These are phyloP conservation scores for Saccharum spontaneum DNA, from an alignment of 176 grass and related monocot species.

Conservation along the genomic window DNA sequence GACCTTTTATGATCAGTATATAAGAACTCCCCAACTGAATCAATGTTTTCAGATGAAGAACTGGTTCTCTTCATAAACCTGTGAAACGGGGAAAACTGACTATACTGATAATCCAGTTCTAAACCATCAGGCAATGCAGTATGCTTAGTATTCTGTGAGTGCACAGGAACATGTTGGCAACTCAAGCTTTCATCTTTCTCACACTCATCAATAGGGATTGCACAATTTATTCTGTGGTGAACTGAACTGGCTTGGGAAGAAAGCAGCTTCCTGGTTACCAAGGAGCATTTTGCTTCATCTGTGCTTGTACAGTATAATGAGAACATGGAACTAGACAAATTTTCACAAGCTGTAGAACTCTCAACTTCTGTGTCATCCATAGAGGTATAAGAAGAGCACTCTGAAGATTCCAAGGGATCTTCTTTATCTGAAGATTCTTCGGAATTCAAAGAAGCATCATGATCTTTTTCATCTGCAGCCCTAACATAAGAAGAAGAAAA, in stretches of 20 bases:
- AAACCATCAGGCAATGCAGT: conserved; percentile 31
- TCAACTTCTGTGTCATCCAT: conserved; percentile 58
- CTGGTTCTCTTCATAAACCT: conserved; percentile 43
- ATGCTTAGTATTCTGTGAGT: conserved; percentile 32
- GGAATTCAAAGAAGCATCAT: conserved; percentile 55
- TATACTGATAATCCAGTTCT: conserved; percentile 44
- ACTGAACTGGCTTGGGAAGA: conserved; percentile 39
- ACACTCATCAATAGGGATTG: conserved; percentile 27
- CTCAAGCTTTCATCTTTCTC: conserved; percentile 35
- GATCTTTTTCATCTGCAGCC: conserved; percentile 46
- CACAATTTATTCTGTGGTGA: conserved; percentile 33
- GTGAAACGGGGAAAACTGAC: conserved; percentile 58
- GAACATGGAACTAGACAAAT: conserved; percentile 39
- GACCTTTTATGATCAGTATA: conserved; percentile 25
- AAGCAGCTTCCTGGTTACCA: conserved; percentile 42
- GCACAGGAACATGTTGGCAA: conserved; percentile 26
- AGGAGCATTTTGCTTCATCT: conserved; percentile 33
- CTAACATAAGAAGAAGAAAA: conserved; percentile 42
- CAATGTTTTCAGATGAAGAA: conserved; percentile 16
- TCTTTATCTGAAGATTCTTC: too few species aligned
- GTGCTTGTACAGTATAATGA: conserved; percentile 32
- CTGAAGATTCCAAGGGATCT: too few species aligned
- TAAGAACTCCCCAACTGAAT: conserved; percentile 20
- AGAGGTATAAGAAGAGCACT: conserved; percentile 74
- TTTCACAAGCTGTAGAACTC: conserved; percentile 23